Evolutionary conservation across 2,329 filamentous ascomycete genomes (phyloP).

Genomic region (Colletotrichum neosansevieriae): DNA sequence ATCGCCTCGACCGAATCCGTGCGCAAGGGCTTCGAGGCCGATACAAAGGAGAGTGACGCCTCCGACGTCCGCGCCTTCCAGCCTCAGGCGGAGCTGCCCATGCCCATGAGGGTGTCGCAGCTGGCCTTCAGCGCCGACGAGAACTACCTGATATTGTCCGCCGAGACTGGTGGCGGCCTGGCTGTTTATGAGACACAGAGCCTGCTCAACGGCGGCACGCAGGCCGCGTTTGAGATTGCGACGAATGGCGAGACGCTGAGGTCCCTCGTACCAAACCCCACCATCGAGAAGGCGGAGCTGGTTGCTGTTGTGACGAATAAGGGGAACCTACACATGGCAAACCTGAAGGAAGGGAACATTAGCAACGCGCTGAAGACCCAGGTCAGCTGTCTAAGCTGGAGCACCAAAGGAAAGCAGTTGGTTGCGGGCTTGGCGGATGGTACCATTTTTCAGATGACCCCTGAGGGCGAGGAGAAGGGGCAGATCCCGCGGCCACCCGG

Average conservation of each 20-base stretch:
- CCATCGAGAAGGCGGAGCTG: conserved; percentile 76
- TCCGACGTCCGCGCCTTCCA: conserved; percentile 77
- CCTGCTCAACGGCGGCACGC: conserved; percentile 74
- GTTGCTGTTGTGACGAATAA: conserved; percentile 84
- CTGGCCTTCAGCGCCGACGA: conserved; percentile 93
- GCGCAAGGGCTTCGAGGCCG: conserved; percentile 76
- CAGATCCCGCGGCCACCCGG: conserved; percentile 82
- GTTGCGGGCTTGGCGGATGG: conserved; percentile 88
- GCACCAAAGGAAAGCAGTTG: conserved; percentile 90
- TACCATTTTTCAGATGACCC: conserved; percentile 84
- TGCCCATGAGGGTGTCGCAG: conserved; percentile 85
- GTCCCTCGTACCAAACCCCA: conserved; percentile 84
- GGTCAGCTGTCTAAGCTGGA: conserved; percentile 91
- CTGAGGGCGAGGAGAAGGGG: conserved; percentile 80
- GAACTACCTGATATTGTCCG: conserved; percentile 83
- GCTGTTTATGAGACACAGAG: conserved; percentile 83
- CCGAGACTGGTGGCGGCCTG: conserved; percentile 83
- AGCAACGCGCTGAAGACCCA: conserved; percentile 76
- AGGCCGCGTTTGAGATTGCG: conserved; percentile 78
- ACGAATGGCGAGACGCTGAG: conserved; percentile 82
- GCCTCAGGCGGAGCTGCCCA: conserved; percentile 78
- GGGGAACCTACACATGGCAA: conserved; percentile 86
- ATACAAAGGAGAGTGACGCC: conserved; percentile 67
- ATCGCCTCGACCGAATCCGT: conserved; percentile 83
- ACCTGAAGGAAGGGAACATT: conserved; percentile 76